Percentiles rank a stretch among this genome's conserved stretches.
Evolutionary conservation across 768 basidiomycete species (phyloP).

Genomic region (Sporobolomyces pararoseus): DNA sequence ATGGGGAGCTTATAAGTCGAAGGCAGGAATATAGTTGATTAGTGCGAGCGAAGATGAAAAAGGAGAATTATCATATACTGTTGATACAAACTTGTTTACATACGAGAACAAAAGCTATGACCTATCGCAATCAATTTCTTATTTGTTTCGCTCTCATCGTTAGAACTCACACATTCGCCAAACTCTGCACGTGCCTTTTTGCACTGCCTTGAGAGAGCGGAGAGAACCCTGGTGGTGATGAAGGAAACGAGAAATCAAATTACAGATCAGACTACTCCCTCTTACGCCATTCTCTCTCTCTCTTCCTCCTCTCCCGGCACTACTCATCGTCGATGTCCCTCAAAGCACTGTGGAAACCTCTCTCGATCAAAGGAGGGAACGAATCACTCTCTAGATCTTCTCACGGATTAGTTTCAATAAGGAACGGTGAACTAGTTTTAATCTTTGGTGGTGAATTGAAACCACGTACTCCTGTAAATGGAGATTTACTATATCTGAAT

Average conservation of each 20-base stretch:
- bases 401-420: constrained; percentile 51
- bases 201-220: too few relatives aligned
- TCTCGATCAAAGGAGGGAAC: neutral
- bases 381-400: constrained; percentile 51
- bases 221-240: neutral
- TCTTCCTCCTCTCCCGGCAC: neutral
- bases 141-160: too few relatives aligned
- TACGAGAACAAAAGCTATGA: neutral
- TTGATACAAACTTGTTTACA: too few relatives aligned
- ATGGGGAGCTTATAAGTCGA: too few relatives aligned
- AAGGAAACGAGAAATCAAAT: too few relatives aligned
- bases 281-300: neutral
- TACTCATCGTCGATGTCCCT: constrained; percentile 8
- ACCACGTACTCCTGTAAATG: constrained; percentile 53
- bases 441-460: constrained; percentile 55
- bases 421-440: constrained; percentile 48
- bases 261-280: too few relatives aligned
- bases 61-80: too few relatives aligned
- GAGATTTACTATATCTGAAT: constrained; percentile 41
- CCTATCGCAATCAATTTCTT: too few relatives aligned
- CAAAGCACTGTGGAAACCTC: constrained; percentile 8
- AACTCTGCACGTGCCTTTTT: too few relatives aligned
- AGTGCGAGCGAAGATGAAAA: too few relatives aligned
- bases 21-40: too few relatives aligned
- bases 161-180: too few relatives aligned